Evolutionary conservation across 2,329 filamentous ascomycete genomes (phyloP).

Genomic region (Trichoderma aggressivum): DNA sequence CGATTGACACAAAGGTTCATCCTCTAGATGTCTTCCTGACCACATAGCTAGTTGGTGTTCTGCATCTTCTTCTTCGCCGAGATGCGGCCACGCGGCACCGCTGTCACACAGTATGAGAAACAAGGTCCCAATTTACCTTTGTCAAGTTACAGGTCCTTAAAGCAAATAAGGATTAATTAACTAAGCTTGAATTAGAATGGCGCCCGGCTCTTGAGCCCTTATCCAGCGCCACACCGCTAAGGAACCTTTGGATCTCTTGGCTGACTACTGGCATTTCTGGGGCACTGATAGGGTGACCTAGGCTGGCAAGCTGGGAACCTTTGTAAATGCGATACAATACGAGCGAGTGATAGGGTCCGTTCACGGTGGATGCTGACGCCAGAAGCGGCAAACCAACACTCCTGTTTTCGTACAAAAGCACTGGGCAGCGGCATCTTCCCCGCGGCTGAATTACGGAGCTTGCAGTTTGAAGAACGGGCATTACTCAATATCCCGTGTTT

Average conservation of each 20-base stretch:
- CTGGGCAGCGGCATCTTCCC: neutral
- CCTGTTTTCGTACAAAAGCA: neutral
- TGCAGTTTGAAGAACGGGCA: neutral
- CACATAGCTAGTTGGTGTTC: neutral
- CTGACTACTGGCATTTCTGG: neutral
- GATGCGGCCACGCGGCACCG: neutral
- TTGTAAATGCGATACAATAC: neutral
- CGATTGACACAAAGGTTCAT: neutral
- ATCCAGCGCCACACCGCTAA: neutral
- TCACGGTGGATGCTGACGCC: neutral
- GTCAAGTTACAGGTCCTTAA: neutral
- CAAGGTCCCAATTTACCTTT: slow-evolving; percentile 9
- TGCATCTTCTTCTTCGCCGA: neutral
- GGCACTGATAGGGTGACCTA: neutral
- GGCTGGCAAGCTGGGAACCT: slow-evolving; percentile 5
- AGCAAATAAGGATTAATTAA: slow-evolving; percentile 2
- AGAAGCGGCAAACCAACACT: neutral
- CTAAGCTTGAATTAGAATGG: slow-evolving; percentile 3
- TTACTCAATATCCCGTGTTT: neutral
- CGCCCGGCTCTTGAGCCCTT: neutral
- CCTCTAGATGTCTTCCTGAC: neutral
- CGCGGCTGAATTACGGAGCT: neutral
- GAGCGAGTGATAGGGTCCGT: neutral
- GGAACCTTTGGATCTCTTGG: slow-evolving; percentile 17
- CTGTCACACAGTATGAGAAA: neutral